These are phyloP conservation scores for Hypoxylon sp. DNA, from an alignment of 2,329 filamentous ascomycete genomes.

Conservation along the genomic window DNA sequence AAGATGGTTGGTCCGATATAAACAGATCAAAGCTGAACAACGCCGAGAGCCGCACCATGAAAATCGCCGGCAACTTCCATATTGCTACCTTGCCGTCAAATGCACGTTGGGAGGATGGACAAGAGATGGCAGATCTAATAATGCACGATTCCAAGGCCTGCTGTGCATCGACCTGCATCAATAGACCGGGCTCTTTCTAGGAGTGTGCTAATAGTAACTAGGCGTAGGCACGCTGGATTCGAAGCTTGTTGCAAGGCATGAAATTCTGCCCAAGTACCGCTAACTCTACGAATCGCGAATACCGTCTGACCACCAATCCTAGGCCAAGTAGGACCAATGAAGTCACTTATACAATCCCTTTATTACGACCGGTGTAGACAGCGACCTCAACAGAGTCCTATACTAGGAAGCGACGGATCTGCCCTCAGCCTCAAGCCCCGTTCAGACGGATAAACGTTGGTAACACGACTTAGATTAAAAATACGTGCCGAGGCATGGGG, in stretches of 20 bases:
- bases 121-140: neutral
- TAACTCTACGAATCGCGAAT: neutral
- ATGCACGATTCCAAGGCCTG: conserved; percentile 7
- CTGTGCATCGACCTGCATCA: conserved; percentile 2
- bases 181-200: neutral
- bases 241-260: conserved; percentile 6
- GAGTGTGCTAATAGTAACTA: neutral
- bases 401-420: neutral
- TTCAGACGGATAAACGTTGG: neutral
- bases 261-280: conserved; percentile 1
- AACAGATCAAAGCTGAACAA: conserved; percentile 9
- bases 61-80: conserved; percentile 1
- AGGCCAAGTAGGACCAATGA: neutral
- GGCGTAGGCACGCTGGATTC: conserved; percentile 2
- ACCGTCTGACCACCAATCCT: conserved; percentile 15
- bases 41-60: conserved; percentile 17
- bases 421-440: neutral
- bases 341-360: neutral
- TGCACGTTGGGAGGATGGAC: neutral
- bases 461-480: neutral
- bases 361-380: neutral
- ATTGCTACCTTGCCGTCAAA: neutral
- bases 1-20: conserved; percentile 2
- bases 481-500: neutral
- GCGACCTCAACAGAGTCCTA: neutral